Conservation (phyloP, 192 early-diverging fungal genomes). For the Podila epicladia region DNA sequence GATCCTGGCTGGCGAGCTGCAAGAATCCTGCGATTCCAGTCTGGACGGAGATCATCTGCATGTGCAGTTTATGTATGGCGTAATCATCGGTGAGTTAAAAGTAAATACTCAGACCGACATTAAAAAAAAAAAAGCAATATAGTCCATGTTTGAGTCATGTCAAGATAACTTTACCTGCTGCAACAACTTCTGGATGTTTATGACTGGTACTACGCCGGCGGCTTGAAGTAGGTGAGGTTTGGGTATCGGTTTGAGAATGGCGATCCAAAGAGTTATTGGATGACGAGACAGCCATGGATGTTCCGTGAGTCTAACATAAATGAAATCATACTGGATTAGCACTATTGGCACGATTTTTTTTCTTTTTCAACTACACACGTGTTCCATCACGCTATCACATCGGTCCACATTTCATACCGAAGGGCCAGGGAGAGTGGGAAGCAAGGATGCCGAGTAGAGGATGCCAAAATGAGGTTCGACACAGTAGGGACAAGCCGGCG, state of each 20-base stretch:
- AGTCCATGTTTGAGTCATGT: not conserved
- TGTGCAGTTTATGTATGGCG: no score
- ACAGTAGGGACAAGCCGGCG: constrained; percentile 90
- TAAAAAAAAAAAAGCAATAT: not conserved
- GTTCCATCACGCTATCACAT: no score
- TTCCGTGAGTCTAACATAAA: constrained; percentile 11
- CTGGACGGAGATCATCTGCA: constrained; percentile 76
- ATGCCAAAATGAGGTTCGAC: constrained; percentile 87
- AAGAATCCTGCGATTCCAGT: constrained; percentile 62
- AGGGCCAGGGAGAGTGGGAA: constrained; percentile 20
- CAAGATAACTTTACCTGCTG: constrained; percentile 58
- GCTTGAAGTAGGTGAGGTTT: constrained; percentile 32
- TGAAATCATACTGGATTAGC: not conserved
- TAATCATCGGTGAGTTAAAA: not conserved
- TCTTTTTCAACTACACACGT: not conserved
- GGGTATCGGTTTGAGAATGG: constrained; percentile 2
- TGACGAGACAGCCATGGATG: constrained; percentile 38
- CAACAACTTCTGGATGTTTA: constrained; percentile 70
- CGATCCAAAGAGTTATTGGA: constrained; percentile 30
- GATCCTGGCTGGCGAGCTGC: constrained; percentile 54
- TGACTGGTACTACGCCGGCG: constrained; percentile 62
- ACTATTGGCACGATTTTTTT: constrained; percentile 3
- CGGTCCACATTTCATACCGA: constrained; percentile 22
- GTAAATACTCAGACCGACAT: not conserved
- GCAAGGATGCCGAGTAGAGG: constrained; percentile 69